Conservation (phyloP, 2,329 filamentous ascomycete species). For the Exophiala sp. region DNA sequence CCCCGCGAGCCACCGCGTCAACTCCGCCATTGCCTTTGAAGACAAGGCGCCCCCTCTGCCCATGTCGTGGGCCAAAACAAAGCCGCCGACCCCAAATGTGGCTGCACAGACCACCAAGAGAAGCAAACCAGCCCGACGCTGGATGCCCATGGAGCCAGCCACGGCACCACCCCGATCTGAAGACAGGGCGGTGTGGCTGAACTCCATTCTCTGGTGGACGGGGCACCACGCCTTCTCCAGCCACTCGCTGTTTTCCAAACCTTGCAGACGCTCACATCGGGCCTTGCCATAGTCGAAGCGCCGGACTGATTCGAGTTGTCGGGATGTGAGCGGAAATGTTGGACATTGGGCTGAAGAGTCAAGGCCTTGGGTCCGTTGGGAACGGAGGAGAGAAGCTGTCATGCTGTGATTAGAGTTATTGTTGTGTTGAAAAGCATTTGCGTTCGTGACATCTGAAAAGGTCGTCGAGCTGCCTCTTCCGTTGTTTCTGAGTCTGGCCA, state of each 20-base stretch:
- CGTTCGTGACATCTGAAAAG: background rate
- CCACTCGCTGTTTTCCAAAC: conserved; percentile 7
- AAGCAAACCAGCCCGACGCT: conserved; percentile 15
- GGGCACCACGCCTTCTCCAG: conserved; percentile 20
- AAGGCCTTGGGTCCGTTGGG: background rate
- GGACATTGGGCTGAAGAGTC: conserved; percentile 3
- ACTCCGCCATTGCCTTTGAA: conserved; percentile 13
- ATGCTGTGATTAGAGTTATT: conserved; percentile 2
- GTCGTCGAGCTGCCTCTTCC: background rate
- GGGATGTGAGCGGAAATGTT: conserved; percentile 9
- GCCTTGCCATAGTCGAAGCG: background rate
- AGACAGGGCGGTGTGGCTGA: conserved; percentile 15
- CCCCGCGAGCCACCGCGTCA: conserved; percentile 12
- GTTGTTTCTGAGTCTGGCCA: background rate
- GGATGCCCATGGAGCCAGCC: conserved; percentile 1
- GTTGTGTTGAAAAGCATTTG: background rate
- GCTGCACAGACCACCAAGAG: conserved; percentile 10
- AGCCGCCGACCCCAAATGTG: conserved; percentile 19
- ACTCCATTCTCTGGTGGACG: conserved; percentile 14
- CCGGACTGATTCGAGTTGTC: background rate
- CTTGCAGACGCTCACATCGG: conserved; percentile 12
- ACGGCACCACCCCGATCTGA: background rate
- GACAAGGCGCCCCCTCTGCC: conserved; percentile 12
- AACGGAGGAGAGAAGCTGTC: conserved; percentile 3
- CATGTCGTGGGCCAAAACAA: conserved; percentile 20